phyloP scores from a whole-genome alignment of 2,329 filamentous ascomycete species.

The Trichoderma gracile region DNA sequence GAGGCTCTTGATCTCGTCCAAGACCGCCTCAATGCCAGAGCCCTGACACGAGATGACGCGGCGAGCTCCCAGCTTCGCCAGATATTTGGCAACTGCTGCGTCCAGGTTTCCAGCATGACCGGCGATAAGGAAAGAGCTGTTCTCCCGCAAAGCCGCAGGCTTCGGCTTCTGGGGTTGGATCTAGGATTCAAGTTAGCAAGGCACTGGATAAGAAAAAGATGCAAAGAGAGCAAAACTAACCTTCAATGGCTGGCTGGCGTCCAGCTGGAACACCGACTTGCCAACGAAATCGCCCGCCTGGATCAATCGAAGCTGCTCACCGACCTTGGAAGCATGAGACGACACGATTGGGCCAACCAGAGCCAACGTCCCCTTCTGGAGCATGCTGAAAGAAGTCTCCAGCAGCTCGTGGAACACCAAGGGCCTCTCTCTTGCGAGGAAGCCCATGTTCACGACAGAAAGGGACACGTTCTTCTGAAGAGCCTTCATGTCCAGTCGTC shows the following conservation, averaged over 20 bases:
- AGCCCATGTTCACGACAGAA: slow-evolving; percentile 18
- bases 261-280: slow-evolving; percentile 13
- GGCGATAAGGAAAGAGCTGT: slow-evolving; percentile 22
- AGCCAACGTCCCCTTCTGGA: not conserved
- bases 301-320: slow-evolving; percentile 19
- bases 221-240: not conserved
- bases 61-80: slow-evolving; percentile 20
- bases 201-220: not conserved
- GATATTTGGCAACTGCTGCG: slow-evolving; percentile 7
- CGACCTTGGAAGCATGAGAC: slow-evolving; percentile 13
- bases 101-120: slow-evolving; percentile 1
- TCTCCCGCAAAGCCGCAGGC: slow-evolving; percentile 7
- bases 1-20: slow-evolving; percentile 1
- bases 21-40: not conserved
- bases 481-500: slow-evolving; percentile 8
- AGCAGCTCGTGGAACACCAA: slow-evolving; percentile 13
- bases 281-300: slow-evolving; percentile 16
- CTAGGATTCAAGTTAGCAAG: slow-evolving; percentile 15
- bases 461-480: slow-evolving; percentile 20
- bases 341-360: slow-evolving; percentile 12
- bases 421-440: slow-evolving; percentile 19
- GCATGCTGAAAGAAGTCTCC: slow-evolving; percentile 13
- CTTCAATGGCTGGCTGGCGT: slow-evolving; percentile 20
- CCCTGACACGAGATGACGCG: slow-evolving; percentile 12
- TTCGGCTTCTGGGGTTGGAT: slow-evolving; percentile 23